phyloP scores from a whole-genome alignment of 2,329 filamentous ascomycete genomes.

The Penicillium sp. region DNA sequence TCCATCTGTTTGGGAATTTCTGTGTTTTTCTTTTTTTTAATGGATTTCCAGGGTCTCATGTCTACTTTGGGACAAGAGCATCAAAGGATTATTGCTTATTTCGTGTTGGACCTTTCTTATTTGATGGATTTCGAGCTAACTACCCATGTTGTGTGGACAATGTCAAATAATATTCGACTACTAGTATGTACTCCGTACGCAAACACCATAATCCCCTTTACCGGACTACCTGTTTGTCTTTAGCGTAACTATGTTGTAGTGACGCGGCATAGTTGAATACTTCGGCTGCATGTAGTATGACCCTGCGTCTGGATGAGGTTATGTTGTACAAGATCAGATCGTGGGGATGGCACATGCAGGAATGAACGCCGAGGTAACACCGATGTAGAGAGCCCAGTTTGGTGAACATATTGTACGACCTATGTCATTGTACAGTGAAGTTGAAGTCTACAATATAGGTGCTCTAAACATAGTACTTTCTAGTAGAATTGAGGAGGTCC shows the following conservation, averaged over 20 bases:
- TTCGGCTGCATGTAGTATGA: slow-evolving; percentile 3
- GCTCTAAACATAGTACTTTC: no score
- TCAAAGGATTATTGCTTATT: slow-evolving; percentile 15
- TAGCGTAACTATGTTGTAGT: not conserved
- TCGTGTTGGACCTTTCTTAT: slow-evolving; percentile 1
- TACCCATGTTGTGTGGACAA: not conserved
- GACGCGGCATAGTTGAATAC: slow-evolving; percentile 1
- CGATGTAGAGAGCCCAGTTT: not conserved
- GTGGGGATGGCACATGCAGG: slow-evolving; percentile 20
- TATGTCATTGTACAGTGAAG: not conserved
- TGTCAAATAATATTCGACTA: not conserved
- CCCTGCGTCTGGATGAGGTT: slow-evolving; percentile 9
- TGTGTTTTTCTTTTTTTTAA: slow-evolving; percentile 5
- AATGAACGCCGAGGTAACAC: slow-evolving; percentile 10
- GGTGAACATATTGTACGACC: not conserved
- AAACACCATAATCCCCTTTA: not conserved
- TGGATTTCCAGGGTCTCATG: slow-evolving; percentile 21
- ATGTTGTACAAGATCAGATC: slow-evolving; percentile 12
- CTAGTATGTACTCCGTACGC: no score
- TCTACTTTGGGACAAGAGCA: slow-evolving; percentile 10
- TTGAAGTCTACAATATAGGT: no score
- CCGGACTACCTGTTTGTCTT: not conserved
- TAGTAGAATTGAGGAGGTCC: not conserved
- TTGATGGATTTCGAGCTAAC: not conserved
- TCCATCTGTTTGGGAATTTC: slow-evolving; percentile 1